Conservation (phyloP, 176 grass and related monocot species). For the Saccharum spontaneum region DNA sequence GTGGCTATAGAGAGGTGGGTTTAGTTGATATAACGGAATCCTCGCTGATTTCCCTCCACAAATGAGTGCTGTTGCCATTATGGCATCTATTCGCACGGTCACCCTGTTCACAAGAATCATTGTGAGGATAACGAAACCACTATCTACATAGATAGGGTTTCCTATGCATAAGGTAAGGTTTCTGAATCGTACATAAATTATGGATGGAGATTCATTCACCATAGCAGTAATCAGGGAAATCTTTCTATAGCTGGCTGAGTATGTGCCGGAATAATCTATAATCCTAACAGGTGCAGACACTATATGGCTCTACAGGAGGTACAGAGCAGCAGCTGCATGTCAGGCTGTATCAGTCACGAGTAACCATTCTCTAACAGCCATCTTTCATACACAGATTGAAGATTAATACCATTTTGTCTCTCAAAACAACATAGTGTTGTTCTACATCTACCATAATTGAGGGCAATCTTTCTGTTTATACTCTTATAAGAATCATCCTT, state of each 20-base stretch:
- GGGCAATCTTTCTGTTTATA: constrained; percentile 1
- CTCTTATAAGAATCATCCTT: neutral
- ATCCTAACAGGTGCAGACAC: no score
- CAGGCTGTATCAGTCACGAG: neutral
- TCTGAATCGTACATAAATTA: neutral
- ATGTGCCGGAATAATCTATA: no score
- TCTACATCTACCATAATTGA: neutral
- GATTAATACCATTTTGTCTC: neutral
- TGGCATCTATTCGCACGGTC: neutral
- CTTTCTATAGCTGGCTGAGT: no score
- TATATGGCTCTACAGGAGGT: no score
- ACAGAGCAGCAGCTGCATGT: no score
- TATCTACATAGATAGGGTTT: neutral
- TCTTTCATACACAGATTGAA: neutral
- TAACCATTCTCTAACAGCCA: neutral
- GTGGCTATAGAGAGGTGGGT: neutral
- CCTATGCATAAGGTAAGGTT: neutral
- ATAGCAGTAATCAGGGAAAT: no score
- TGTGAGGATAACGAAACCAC: no score
- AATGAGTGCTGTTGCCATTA: neutral
- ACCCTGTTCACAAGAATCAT: neutral
- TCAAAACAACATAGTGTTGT: neutral
- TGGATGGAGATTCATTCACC: neutral
- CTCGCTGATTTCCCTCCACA: neutral
- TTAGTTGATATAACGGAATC: neutral